These are phyloP conservation scores for Stagonosporopsis vannaccii DNA, from an alignment of 2,329 filamentous ascomycete species.

Conservation along the genomic window DNA sequence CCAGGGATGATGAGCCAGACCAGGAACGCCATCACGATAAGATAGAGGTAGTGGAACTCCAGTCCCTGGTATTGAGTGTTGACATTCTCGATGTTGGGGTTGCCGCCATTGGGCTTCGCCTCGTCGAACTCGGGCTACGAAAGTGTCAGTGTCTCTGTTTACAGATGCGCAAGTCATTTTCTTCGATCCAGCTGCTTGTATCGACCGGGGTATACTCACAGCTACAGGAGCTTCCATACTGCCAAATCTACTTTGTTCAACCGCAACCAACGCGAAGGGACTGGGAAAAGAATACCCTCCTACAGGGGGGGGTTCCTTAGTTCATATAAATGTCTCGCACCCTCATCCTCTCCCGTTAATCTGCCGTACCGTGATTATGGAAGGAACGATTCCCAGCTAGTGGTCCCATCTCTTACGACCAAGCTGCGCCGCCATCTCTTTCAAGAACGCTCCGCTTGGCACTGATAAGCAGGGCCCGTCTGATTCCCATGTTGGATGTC, in stretches of 20 bases:
- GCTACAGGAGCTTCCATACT: slow-evolving; percentile 26
- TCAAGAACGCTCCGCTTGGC: slow-evolving; percentile 34
- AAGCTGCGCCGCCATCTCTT: slow-evolving; percentile 28
- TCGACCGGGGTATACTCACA: slow-evolving; percentile 18
- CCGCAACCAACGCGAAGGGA: slow-evolving; percentile 3
- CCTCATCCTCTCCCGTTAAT: slow-evolving; percentile 15
- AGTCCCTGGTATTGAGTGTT: slow-evolving; percentile 66
- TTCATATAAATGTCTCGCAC: slow-evolving; percentile 30
- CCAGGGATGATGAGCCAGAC: slow-evolving; percentile 73
- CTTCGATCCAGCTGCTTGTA: neutral
- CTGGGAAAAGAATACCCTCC: slow-evolving; percentile 2
- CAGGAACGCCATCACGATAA: slow-evolving; percentile 65
- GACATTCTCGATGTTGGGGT: slow-evolving; percentile 61
- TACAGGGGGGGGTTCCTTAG: slow-evolving; percentile 23
- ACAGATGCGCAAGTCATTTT: neutral
- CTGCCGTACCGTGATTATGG: slow-evolving; percentile 18
- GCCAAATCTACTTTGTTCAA: neutral
- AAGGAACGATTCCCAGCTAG: slow-evolving; percentile 18
- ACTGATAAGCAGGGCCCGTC: slow-evolving; percentile 38
- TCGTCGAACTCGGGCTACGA: slow-evolving; percentile 51
- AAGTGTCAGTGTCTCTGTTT: slow-evolving; percentile 8
- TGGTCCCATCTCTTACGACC: slow-evolving; percentile 17
- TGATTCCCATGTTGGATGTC: slow-evolving; percentile 19
- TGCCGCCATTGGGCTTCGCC: slow-evolving; percentile 60
- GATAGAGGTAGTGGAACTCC: slow-evolving; percentile 69